A percentile compares a stretch with the other conserved stretches of the same genome.
These are phyloP conservation scores for Leptographium wingfieldii DNA, from an alignment of 2,329 filamentous ascomycete genomes.

Conservation along the genomic window DNA sequence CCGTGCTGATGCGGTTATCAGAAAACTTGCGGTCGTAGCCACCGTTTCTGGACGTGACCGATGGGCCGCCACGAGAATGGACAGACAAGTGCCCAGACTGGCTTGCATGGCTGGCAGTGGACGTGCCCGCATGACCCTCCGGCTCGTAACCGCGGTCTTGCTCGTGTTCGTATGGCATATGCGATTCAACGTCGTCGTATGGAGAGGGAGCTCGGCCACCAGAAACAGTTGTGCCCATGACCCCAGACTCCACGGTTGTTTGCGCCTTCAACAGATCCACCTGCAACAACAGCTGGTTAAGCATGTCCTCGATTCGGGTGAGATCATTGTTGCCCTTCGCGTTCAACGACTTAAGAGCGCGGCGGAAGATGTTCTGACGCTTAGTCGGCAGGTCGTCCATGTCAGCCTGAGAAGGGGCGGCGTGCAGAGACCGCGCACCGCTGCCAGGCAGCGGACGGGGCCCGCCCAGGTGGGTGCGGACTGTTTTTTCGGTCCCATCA, in stretches of 20 bases:
- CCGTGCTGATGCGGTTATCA: slow-evolving; percentile 79
- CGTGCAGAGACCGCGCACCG: slow-evolving; percentile 43
- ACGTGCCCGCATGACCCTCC: slow-evolving; percentile 65
- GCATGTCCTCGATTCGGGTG: slow-evolving; percentile 77
- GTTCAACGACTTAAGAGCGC: slow-evolving; percentile 83
- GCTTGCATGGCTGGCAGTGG: slow-evolving; percentile 56
- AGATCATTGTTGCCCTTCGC: slow-evolving; percentile 81
- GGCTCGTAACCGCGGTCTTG: slow-evolving; percentile 70
- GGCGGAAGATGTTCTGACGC: slow-evolving; percentile 85
- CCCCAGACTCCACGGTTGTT: slow-evolving; percentile 17
- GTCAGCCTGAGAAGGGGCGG: slow-evolving; percentile 38
- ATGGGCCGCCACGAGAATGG: slow-evolving; percentile 28
- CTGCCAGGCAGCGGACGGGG: slow-evolving; percentile 70
- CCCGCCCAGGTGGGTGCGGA: slow-evolving; percentile 70
- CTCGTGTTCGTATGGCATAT: slow-evolving; percentile 53
- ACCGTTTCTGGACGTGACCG: slow-evolving; percentile 26
- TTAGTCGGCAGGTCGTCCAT: slow-evolving; percentile 54
- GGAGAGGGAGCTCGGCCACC: slow-evolving; percentile 40
- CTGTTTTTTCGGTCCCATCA: slow-evolving; percentile 74
- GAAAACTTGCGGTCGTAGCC: slow-evolving; percentile 45
- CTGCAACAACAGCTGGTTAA: slow-evolving; percentile 82
- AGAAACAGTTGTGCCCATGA: slow-evolving; percentile 13
- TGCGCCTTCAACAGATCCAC: slow-evolving; percentile 70
- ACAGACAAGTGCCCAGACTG: slow-evolving; percentile 67
- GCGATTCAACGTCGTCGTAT: slow-evolving; percentile 56